Percentiles rank a stretch among this genome's conserved stretches.
Conservation (phyloP, 1,284 basidiomycete species). For the Ustilago sp. region DNA sequence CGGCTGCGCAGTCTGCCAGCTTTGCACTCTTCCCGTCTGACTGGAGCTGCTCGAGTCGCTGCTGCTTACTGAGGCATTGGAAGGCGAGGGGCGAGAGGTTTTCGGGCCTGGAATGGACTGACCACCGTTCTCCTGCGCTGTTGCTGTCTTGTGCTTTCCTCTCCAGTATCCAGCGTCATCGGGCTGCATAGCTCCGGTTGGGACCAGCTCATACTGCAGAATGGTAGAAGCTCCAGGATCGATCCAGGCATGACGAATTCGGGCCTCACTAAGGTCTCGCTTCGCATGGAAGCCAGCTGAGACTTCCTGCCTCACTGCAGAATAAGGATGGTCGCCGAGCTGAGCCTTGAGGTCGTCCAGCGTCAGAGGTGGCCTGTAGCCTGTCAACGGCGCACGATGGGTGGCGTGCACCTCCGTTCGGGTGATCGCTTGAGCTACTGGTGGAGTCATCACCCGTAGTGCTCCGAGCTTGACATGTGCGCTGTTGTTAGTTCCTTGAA, state of each 20-base stretch:
- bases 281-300: not conserved
- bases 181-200: not conserved
- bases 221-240: constrained; percentile 1
- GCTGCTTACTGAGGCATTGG: not conserved
- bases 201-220: not conserved
- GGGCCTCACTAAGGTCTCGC: not conserved
- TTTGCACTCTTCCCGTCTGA: not conserved
- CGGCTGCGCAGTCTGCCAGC: not conserved
- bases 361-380: constrained; percentile 16
- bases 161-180: not conserved
- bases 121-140: not conserved
- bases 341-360: constrained; percentile 31
- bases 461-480: not conserved
- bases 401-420: not conserved
- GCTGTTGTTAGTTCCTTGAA: not conserved
- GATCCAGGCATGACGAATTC: not conserved
- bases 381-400: not conserved
- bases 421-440: not conserved
- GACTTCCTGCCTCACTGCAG: not conserved
- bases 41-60: not conserved
- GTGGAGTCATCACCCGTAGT: not conserved
- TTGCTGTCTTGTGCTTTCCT: not conserved
- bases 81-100: not conserved
- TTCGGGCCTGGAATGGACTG: not conserved
- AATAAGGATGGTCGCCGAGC: constrained; percentile 10